Evolutionary conservation across 352 stramenopile species (phyloP).

Genomic region (Phytophthora syringae): DNA sequence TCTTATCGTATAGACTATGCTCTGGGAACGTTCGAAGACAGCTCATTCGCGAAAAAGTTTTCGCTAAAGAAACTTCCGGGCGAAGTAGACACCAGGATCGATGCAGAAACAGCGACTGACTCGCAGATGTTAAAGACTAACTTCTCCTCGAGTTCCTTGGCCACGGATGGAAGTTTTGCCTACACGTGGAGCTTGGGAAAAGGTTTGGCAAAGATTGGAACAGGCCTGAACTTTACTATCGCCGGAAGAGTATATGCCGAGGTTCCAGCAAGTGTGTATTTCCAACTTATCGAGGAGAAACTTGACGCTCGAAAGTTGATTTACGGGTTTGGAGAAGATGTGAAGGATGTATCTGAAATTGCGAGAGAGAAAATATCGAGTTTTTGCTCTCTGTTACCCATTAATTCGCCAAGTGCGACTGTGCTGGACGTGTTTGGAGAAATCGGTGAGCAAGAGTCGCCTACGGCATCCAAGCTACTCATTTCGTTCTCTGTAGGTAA

Average conservation of each 20-base stretch:
- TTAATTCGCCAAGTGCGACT: constrained; percentile 3
- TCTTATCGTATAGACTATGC: constrained; percentile 61
- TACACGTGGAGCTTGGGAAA: constrained; percentile 59
- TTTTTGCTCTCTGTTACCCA: neutral
- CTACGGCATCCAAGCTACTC: constrained; percentile 27
- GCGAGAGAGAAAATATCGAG: constrained; percentile 22
- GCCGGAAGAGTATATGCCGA: constrained; percentile 70
- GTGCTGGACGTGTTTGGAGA: constrained; percentile 31
- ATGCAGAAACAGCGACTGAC: constrained; percentile 9
- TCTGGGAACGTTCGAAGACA: constrained; percentile 57
- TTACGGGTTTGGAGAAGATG: constrained; percentile 43
- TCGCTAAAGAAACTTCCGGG: constrained; percentile 50
- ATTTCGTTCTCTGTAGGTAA: constrained; percentile 30
- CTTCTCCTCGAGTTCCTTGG: constrained; percentile 36
- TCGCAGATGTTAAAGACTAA: neutral
- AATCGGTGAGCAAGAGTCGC: neutral
- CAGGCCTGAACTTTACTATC: constrained; percentile 72
- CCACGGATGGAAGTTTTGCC: constrained; percentile 71
- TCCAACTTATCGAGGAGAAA: constrained; percentile 29
- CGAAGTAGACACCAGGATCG: neutral
- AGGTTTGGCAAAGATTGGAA: constrained; percentile 73
- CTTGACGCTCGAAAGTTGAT: constrained; percentile 30
- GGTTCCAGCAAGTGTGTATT: constrained; percentile 35
- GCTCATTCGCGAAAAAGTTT: constrained; percentile 49
- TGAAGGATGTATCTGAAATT: constrained; percentile 43